Evolutionary conservation across 179 eudicot genomes (phyloP).

Genomic region (Amaranthus tricolor): DNA sequence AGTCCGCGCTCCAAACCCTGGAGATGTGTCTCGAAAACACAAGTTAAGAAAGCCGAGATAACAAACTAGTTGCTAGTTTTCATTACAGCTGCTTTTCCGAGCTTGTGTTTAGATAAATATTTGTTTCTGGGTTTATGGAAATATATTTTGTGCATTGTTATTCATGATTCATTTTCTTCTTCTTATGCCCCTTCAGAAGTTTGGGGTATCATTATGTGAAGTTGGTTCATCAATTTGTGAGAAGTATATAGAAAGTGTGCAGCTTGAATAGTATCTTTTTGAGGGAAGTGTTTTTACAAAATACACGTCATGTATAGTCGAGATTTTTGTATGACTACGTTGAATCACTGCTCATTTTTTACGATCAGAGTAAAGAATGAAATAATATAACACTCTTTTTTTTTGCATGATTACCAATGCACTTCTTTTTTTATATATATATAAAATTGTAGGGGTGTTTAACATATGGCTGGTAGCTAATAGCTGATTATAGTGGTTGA

Average conservation of each 20-base stretch:
- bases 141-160: constrained; percentile 32
- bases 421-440: too few species aligned
- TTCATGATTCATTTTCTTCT: constrained; percentile 8
- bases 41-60: constrained; percentile 26
- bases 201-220: constrained; percentile 25
- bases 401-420: not conserved
- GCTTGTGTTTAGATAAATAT: constrained; percentile 21
- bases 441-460: too few species aligned
- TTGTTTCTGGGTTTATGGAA: constrained; percentile 10
- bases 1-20: constrained; percentile 55
- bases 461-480: too few species aligned
- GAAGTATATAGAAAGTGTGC: constrained; percentile 32
- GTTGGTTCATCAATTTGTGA: constrained; percentile 19
- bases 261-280: constrained; percentile 23
- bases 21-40: constrained; percentile 57
- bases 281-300: constrained; percentile 23
- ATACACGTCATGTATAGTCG: constrained; percentile 29
- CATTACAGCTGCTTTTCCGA: constrained; percentile 20
- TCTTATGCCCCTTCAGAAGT: constrained; percentile 10
- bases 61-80: constrained; percentile 15
- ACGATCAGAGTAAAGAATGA: constrained; percentile 11
- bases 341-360: constrained; percentile 19
- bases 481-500: too few species aligned
- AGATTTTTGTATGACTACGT: constrained; percentile 29
- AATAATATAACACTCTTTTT: constrained; percentile 9